Base-by-base conservation (phyloP, 768 basidiomycete species). In the Russula earlei region DNA sequence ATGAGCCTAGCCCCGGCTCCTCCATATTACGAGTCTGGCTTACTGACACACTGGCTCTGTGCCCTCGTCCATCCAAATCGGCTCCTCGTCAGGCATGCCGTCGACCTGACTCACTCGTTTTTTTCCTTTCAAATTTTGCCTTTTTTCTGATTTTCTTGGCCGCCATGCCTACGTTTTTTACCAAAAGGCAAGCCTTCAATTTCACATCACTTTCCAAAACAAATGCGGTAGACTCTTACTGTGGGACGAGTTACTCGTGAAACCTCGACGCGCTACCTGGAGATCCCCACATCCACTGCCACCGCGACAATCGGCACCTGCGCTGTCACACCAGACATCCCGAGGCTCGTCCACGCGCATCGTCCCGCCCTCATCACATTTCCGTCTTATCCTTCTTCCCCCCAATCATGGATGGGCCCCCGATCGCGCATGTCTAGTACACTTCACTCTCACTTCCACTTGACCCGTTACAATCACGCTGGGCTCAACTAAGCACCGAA, bases 261-360 rank as follows among this genome's bases (percentile, higher is more conserved):
- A 14, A 48, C 48, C 27, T 27, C 40, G 4, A 22, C 12, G 46
- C 29, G 40, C 17, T 44, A 49, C 34, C 22, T 33, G 11, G 33
- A 49, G 5, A 44, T 29, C 8, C 20, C 31, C 45, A 20, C 52
- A 27, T 14, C 3, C 19, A 10, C 56, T 48, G 1, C 24, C n/a
- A 1, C 24, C 51, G 34, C 45, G 41, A 36, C 27, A 17, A 20
- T 34, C 41, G 12, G 52, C 47, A 9, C 47, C 44, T 2, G 14
- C 47, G 17, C 17, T 54, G 8, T 41, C 57, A 11, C 27, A 19
- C 14, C 57, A 53, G 22, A 44, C 11, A 12, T 54, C 57, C 17
- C 40, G n/a, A 27, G 27, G 17, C 46, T 54, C 57, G 10, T 58
- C 57, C 20, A 58, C 51, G 11, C 57, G 57, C 36, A 58, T 25